Base-by-base conservation (phyloP, 2,329 filamentous ascomycete species). In the Dactylellina sp. region DNA sequence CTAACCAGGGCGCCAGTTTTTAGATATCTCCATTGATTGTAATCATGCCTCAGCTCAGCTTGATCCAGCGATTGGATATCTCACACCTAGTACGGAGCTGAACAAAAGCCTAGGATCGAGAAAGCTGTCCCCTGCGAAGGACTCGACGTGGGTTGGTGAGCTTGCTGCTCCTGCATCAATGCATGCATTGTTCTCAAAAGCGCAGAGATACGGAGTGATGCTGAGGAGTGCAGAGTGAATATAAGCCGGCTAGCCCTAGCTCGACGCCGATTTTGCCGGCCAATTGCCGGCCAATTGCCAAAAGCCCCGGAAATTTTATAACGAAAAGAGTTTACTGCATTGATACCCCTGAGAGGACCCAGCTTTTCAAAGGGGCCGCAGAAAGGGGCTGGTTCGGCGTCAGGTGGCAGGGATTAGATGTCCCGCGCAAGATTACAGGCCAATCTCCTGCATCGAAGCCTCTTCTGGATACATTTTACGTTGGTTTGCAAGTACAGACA, bases 381-480 rank as follows among this genome's bases (percentile, higher is more conserved):
- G 22, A 61, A 62, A 53, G 20, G 14, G 55, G 64, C 42, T 70
- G 56, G 64, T 47, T 49, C 49, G 32, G 40, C 39, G 44, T 60
- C 63, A 60, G 18, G 39, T 46, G 53, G 24, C 55, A 70, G 42
- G 64, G 64, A 70, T 62, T n/a, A 11, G 18, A 47, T 49, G 50
- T 53, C 64, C 61, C 61, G 64, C 50, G 56, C 64, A 70, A 70
- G 42, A 70, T 70, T 70, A 56, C 55, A 70, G 63, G 63, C 39
- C 42, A 56, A 50, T 40, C 64, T 70, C 64, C 64, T 70, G 64
- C 64, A 70, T 53, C 37, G n/a, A 12, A n/a, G n/a, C n/a, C n/a
- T n/a, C n/a, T n/a, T n/a, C n/a, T n/a, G n/a, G n/a, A n/a, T n/a
- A n/a, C n/a, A n/a, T n/a, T n/a, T n/a, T n/a, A n/a, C n/a, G n/a